Percentiles rank a stretch among this genome's conserved stretches.
Conservation (phyloP, 495 filamentous ascomycete genomes). For the Immersiella caudata region DNA sequence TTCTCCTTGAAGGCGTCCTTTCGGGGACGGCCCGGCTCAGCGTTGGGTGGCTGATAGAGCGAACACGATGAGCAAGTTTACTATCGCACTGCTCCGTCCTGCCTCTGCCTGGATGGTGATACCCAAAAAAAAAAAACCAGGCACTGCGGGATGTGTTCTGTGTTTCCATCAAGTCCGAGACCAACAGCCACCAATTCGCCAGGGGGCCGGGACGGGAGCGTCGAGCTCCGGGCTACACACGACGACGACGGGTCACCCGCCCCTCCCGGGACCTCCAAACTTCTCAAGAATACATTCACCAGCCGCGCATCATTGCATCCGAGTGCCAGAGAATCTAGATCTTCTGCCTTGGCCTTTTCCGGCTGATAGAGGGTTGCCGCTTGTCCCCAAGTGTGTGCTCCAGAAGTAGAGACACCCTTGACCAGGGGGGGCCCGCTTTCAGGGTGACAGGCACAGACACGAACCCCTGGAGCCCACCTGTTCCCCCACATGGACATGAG, state of each 20-base stretch:
- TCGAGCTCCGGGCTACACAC: not conserved
- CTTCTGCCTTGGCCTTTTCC: constrained; percentile 23
- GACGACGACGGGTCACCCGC: not conserved
- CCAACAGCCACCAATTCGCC: not conserved
- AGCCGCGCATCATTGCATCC: constrained; percentile 16
- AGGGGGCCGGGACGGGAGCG: not conserved
- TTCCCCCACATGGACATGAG: constrained; percentile 13
- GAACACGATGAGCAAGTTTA: not conserved
- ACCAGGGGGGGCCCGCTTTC: constrained; percentile 15
- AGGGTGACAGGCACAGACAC: constrained; percentile 1
- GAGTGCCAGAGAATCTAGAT: constrained; percentile 27
- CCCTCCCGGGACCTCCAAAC: not conserved
- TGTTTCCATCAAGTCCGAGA: not conserved
- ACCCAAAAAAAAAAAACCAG: not conserved
- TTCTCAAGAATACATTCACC: not conserved
- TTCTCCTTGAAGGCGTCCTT: not conserved
- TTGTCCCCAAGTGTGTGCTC: not conserved
- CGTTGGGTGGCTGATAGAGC: not conserved
- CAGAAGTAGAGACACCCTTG: not conserved
- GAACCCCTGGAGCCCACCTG: constrained; percentile 1
- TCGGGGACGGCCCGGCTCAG: too few species aligned
- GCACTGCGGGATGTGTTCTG: not conserved
- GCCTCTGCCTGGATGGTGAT: not conserved
- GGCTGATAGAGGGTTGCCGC: constrained; percentile 19
- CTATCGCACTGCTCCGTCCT: not conserved